phyloP scores from a whole-genome alignment of 352 stramenopile genomes.

The Phytophthora cryptogea region DNA sequence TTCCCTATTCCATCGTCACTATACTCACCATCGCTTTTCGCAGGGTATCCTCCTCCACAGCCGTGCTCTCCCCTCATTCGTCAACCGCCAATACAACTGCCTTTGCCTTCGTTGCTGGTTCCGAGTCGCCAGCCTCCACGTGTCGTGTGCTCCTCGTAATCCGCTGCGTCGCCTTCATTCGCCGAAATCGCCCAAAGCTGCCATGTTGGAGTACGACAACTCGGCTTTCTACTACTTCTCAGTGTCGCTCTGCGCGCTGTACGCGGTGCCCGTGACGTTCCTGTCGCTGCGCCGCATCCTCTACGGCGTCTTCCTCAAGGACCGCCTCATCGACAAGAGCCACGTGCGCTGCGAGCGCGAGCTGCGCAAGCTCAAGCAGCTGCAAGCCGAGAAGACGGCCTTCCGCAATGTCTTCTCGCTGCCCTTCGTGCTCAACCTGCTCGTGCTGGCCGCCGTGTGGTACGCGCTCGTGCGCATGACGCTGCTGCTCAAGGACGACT shows the following conservation, averaged over 20 bases:
- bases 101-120: not conserved
- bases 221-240: slow-evolving; percentile 99
- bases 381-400: slow-evolving; percentile 85
- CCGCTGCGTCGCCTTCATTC: slow-evolving; percentile 16
- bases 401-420: slow-evolving; percentile 84
- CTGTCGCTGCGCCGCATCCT: slow-evolving; percentile 80
- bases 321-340: slow-evolving; percentile 83
- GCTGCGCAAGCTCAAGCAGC: slow-evolving; percentile 84
- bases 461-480: slow-evolving; percentile 91
- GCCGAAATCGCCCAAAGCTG: slow-evolving; percentile 11
- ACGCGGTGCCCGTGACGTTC: slow-evolving; percentile 96
- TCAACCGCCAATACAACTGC: not conserved
- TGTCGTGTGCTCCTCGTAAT: slow-evolving; percentile 18
- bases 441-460: slow-evolving; percentile 75
- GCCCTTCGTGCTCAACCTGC: slow-evolving; percentile 75
- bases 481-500: slow-evolving; percentile 92
- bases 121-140: slow-evolving; percentile 20
- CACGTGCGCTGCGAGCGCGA: slow-evolving; percentile 87
- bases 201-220: slow-evolving; percentile 99
- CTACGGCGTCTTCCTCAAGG: slow-evolving; percentile 90
- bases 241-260: slow-evolving; percentile 96
- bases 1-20: too few relatives aligned
- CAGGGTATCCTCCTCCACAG: not conserved
- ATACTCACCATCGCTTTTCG: too few relatives aligned
- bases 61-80: not conserved